Percentiles rank a stretch among this genome's conserved stretches.
These are phyloP conservation scores for Fonsecaea pugnacius DNA, from an alignment of 2,329 filamentous ascomycete genomes.

Conservation along the genomic window DNA sequence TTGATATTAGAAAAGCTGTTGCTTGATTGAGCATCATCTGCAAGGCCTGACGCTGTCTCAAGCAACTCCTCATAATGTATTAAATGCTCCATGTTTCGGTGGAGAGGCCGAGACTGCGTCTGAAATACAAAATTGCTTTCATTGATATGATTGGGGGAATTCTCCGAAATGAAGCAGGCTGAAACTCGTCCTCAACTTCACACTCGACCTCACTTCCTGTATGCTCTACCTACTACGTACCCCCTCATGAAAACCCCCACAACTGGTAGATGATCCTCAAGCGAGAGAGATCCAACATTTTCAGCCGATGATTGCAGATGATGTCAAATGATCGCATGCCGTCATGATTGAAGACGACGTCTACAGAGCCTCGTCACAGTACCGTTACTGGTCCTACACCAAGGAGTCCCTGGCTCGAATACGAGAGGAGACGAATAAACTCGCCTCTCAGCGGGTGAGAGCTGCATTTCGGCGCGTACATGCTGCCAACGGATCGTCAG, in stretches of 20 bases:
- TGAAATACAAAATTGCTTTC: background rate
- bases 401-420: slow-evolving; percentile 70
- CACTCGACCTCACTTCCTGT: background rate
- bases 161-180: background rate
- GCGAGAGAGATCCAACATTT: background rate
- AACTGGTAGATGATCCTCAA: background rate
- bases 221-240: background rate
- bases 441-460: slow-evolving; percentile 71
- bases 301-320: background rate
- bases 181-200: background rate
- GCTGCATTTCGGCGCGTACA: slow-evolving; percentile 59
- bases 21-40: background rate
- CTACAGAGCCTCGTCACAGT: slow-evolving; percentile 89
- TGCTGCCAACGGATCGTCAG: slow-evolving; percentile 41
- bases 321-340: slow-evolving; percentile 4
- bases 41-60: background rate
- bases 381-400: slow-evolving; percentile 89
- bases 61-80: background rate
- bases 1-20: background rate
- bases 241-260: background rate
- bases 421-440: slow-evolving; percentile 76
- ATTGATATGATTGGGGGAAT: background rate
- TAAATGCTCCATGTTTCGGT: background rate
- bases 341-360: slow-evolving; percentile 85
- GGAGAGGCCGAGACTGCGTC: background rate